Base-by-base conservation (phyloP, 352 stramenopile genomes). In the Globisporangium recalcitrans region DNA sequence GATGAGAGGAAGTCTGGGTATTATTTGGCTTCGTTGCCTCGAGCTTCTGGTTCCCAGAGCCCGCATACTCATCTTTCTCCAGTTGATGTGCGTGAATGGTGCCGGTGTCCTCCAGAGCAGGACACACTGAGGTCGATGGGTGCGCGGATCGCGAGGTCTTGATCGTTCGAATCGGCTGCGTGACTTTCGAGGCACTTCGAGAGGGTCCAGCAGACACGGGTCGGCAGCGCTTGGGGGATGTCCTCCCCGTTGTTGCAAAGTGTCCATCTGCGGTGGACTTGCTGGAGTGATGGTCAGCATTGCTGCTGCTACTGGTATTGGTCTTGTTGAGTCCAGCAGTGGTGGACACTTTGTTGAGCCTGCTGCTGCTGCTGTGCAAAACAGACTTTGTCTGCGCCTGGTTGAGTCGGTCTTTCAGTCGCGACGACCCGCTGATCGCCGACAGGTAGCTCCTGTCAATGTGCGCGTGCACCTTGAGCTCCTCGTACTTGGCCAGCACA, bases 361-460 rank as follows among this genome's bases (percentile, higher is more conserved):
- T 47, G 21, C 16, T 63, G 29, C 52, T 75, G 47, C 68, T 61
- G 44, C 38, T 60, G 24, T 64, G 59, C 4, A 60, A 19, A 10
- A 62, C 40, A 19, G 46, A 73, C 71, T 87, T 90, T 58, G 65
- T 82, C 60, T 82, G 72, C 22, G 74, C 83, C 44, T 77, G 42
- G 44, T 69, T 62, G 9, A 87, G 67, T 22, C 76, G 67, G 40
- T 85, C 73, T 27, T 78, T 81, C 26, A 88, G 51, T 19, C 71
- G 70, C 58, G 70, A 63, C 42, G 74, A 87, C 8, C 82, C 81
- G 14, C 72, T 85, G 52, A 93, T 85, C 9, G 80, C 81, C 36
- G 80, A 74, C 9, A 90, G 71, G 49, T 83, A 90, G 52, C 80
- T 91, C 42, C 81, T 79, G 44, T 93, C 85, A 40, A 93, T 69